Evolutionary conservation across 768 basidiomycete genomes (phyloP).

Genomic region (Rubroboletus satanas): DNA sequence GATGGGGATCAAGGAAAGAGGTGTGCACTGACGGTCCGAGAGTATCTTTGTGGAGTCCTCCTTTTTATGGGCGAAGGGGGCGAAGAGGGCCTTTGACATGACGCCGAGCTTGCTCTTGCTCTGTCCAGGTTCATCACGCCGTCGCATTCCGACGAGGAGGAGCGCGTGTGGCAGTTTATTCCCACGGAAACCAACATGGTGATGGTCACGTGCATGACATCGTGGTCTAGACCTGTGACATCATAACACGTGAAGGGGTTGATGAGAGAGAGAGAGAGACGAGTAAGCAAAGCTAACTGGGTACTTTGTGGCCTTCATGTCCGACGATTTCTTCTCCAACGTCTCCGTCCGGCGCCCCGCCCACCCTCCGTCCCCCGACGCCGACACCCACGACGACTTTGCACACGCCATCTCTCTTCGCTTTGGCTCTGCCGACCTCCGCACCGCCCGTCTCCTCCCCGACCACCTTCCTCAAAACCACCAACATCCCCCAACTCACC

Average conservation of each 20-base stretch:
- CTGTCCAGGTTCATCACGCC: conserved; percentile 9
- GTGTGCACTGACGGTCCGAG: conserved; percentile 57
- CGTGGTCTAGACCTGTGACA: conserved; percentile 29
- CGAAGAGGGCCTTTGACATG: conserved; percentile 67
- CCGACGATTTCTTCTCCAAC: conserved; percentile 42
- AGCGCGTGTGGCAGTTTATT: background rate
- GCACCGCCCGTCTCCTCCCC: conserved; percentile 37
- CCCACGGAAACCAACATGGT: background rate
- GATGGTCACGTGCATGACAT: conserved; percentile 25
- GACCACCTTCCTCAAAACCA: conserved; percentile 22
- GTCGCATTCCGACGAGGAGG: conserved; percentile 13
- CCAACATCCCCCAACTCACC: conserved; percentile 6
- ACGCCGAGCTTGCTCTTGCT: conserved; percentile 38
- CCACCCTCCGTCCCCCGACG: conserved; percentile 1
- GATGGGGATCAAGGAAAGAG: background rate
- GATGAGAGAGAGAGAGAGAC: background rate
- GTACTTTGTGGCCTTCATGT: conserved; percentile 12
- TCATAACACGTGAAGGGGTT: conserved; percentile 30
- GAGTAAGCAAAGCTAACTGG: no score
- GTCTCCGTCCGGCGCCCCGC: conserved; percentile 21
- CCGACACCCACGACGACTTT: conserved; percentile 42
- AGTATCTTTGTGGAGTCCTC: conserved; percentile 69
- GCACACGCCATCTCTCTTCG: conserved; percentile 52
- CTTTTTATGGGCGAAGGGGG: conserved; percentile 58
- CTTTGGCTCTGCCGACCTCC: conserved; percentile 37